A percentile compares a stretch with the other conserved stretches of the same genome.
Evolutionary conservation across 1,284 basidiomycete genomes (phyloP).

Genomic region (Malassezia brasiliensis): DNA sequence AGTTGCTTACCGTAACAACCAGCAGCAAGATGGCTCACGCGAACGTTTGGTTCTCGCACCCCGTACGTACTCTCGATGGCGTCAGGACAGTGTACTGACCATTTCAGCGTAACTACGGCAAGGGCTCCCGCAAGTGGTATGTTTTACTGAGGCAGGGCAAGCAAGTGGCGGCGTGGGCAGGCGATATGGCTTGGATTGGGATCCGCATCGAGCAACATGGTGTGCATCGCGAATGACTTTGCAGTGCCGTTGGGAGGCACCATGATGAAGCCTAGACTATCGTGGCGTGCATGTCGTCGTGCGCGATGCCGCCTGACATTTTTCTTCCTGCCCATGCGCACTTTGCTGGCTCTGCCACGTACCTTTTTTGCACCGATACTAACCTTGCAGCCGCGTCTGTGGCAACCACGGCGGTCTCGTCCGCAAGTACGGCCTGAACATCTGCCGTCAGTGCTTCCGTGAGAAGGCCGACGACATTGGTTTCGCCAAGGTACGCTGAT

Average conservation of each 20-base stretch:
- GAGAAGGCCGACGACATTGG: constrained; percentile 47
- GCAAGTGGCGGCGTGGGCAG: no score
- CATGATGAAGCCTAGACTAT: no score
- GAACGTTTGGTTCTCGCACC: constrained; percentile 44
- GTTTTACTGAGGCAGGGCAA: constrained; percentile 8
- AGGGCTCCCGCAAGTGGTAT: constrained; percentile 46
- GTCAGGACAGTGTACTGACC: background rate
- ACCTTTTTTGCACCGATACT: background rate
- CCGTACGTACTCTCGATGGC: constrained; percentile 18
- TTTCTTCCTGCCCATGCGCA: no score
- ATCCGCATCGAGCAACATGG: no score
- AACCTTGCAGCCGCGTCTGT: constrained; percentile 41
- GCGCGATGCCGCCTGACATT: no score
- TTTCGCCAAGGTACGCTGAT: constrained; percentile 34
- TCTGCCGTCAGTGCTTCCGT: constrained; percentile 49
- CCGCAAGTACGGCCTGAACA: constrained; percentile 48
- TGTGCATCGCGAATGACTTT: no score
- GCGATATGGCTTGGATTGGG: no score
- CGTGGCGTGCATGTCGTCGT: no score
- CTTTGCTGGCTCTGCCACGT: background rate
- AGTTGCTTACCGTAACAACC: constrained; percentile 2
- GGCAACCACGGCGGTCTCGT: constrained; percentile 47
- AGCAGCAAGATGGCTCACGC: constrained; percentile 44
- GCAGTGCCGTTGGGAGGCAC: no score
- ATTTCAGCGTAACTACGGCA: constrained; percentile 33